These are phyloP conservation scores for Candida boleticola DNA, from an alignment of 805 yeast species.

Conservation along the genomic window DNA sequence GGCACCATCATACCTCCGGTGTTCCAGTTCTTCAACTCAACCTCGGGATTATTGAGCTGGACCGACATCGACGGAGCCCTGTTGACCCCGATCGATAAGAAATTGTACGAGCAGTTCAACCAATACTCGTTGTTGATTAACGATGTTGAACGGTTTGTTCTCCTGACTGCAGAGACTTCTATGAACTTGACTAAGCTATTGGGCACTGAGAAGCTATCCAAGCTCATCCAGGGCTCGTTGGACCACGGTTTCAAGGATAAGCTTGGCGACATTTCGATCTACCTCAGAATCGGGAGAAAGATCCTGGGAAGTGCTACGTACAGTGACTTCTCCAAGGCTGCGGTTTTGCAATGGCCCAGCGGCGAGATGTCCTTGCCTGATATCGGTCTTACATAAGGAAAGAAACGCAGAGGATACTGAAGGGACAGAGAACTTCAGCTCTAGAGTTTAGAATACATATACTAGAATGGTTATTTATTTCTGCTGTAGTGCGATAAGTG, in stretches of 20 bases:
- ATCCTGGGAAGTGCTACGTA: conserved; percentile 34
- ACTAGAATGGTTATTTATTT: too few relatives aligned
- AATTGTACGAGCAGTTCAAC: conserved; percentile 29
- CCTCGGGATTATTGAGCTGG: conserved; percentile 40
- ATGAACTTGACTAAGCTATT: conserved; percentile 34
- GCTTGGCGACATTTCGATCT: conserved; percentile 39
- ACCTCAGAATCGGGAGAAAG: conserved; percentile 56
- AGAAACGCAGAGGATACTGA: background rate
- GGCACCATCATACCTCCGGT: conserved; percentile 52
- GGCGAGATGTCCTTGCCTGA: conserved; percentile 51
- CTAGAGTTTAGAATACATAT: too few relatives aligned
- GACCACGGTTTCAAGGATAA: conserved; percentile 19
- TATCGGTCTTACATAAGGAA: conserved; percentile 48
- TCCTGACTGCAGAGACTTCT: conserved; percentile 35
- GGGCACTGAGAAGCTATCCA: conserved; percentile 25
- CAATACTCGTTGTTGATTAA: conserved; percentile 69
- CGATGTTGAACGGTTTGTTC: conserved; percentile 75
- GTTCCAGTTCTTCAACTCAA: conserved; percentile 30
- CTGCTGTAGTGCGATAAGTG: too few relatives aligned
- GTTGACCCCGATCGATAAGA: conserved; percentile 10
- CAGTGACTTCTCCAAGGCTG: conserved; percentile 70
- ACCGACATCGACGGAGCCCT: conserved; percentile 3
- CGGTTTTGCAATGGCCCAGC: conserved; percentile 54
- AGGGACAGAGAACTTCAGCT: too few relatives aligned
- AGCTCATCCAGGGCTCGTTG: conserved; percentile 29